Conservation (phyloP, 2,329 filamentous ascomycete species). For the Emergomyces orientalis region DNA sequence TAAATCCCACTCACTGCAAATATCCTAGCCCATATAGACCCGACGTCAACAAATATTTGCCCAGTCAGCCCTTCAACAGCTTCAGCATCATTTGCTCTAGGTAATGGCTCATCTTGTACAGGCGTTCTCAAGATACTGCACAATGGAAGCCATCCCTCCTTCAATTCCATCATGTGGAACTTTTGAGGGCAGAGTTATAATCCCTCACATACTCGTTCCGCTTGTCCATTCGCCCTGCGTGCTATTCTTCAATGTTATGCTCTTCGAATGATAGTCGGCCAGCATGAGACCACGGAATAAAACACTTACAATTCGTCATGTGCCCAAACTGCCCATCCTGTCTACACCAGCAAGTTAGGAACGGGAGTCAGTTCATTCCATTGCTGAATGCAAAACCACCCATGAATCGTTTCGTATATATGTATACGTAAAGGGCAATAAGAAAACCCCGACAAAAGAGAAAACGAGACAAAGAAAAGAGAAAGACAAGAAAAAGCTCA, state of each 20-base stretch:
- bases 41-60: not conserved
- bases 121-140: slow-evolving; percentile 34
- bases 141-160: slow-evolving; percentile 36
- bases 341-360: not conserved
- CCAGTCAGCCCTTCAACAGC: not conserved
- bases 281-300: not conserved
- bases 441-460: slow-evolving; percentile 10
- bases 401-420: not conserved
- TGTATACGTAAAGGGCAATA: slow-evolving; percentile 1
- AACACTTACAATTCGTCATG: not conserved
- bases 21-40: not conserved
- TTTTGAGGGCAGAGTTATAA: no score
- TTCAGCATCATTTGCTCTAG: slow-evolving; percentile 22
- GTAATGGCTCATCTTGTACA: slow-evolving; percentile 29
- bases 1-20: not conserved
- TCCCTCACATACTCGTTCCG: not conserved
- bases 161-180: slow-evolving; percentile 11
- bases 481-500: slow-evolving; percentile 1
- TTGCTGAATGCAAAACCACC: not conserved
- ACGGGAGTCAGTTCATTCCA: not conserved
- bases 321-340: not conserved
- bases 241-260: not conserved
- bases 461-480: slow-evolving; percentile 8
- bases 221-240: not conserved
- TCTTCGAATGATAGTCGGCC: not conserved